Conservation (phyloP, 768 basidiomycete species). For the Ramaria sp. region DNA sequence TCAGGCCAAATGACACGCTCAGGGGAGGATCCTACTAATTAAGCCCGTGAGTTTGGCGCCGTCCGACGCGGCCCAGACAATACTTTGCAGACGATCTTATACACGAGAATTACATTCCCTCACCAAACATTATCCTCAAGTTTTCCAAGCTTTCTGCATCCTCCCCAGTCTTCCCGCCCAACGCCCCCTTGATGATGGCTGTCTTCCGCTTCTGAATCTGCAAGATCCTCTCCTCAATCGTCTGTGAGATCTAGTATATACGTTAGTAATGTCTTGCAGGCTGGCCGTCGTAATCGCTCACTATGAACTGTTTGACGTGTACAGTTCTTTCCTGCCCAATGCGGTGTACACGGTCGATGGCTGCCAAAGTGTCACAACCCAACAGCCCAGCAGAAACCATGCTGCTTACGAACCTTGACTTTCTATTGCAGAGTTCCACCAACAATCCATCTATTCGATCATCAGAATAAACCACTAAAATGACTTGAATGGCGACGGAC, state of each 20-base stretch:
- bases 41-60: neutral
- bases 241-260: slow-evolving; percentile 46
- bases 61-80: neutral
- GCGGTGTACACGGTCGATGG: slow-evolving; percentile 78
- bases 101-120: slow-evolving; percentile 14
- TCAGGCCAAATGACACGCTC: too few species aligned
- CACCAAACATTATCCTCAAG: slow-evolving; percentile 69
- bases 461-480: neutral
- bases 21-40: neutral
- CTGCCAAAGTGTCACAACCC: slow-evolving; percentile 25
- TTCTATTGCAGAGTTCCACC: slow-evolving; percentile 84
- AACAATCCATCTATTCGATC: slow-evolving; percentile 69
- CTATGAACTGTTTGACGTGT: slow-evolving; percentile 78
- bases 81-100: neutral
- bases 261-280: neutral
- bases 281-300: slow-evolving; percentile 22
- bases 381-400: neutral
- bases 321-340: slow-evolving; percentile 78
- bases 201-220: slow-evolving; percentile 81
- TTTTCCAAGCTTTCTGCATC: slow-evolving; percentile 74
- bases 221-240: slow-evolving; percentile 71
- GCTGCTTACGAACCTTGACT: slow-evolving; percentile 47
- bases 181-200: slow-evolving; percentile 78
- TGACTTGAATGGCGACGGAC: slow-evolving; percentile 25
- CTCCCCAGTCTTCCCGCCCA: slow-evolving; percentile 43